Conservation (phyloP, 345 rosid species). For the Streptanthus diversifolius region DNA sequence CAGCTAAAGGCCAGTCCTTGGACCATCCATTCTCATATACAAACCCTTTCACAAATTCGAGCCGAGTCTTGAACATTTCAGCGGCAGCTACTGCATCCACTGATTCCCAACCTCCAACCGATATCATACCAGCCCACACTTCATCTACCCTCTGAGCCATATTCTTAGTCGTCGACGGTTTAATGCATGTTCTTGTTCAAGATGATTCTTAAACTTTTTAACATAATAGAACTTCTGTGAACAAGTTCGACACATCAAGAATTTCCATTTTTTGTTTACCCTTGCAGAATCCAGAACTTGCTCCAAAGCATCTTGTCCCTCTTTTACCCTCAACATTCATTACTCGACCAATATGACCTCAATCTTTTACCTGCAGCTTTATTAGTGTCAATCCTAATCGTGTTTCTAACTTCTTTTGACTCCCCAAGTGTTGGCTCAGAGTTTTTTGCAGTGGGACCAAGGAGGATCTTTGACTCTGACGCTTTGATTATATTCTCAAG, state of each 20-base stretch:
- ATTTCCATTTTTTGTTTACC: slow-evolving; percentile 10
- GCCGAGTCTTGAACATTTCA: slow-evolving; percentile 18
- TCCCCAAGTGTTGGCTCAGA: not conserved
- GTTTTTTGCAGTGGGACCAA: not conserved
- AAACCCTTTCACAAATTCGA: not conserved
- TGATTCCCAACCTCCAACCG: slow-evolving; percentile 16
- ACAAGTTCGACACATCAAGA: slow-evolving; percentile 29
- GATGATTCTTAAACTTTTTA: slow-evolving; percentile 24
- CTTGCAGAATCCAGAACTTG: slow-evolving; percentile 12
- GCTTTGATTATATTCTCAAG: not conserved
- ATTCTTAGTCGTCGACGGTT: not conserved
- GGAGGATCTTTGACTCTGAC: not conserved
- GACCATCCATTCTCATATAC: slow-evolving; percentile 30
- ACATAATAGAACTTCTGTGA: not conserved
- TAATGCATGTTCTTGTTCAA: slow-evolving; percentile 17
- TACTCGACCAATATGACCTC: slow-evolving; percentile 4
- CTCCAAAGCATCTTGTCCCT: slow-evolving; percentile 4
- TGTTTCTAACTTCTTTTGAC: not conserved
- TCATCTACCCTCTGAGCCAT: not conserved
- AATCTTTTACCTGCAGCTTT: not conserved
- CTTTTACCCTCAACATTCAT: slow-evolving; percentile 10
- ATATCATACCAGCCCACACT: slow-evolving; percentile 16
- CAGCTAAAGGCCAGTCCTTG: slow-evolving; percentile 25
- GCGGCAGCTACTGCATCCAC: slow-evolving; percentile 20
- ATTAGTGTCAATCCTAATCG: not conserved